Conservation (phyloP, 192 early-diverging fungal genomes). For the Mortierella hygrophila region DNA sequence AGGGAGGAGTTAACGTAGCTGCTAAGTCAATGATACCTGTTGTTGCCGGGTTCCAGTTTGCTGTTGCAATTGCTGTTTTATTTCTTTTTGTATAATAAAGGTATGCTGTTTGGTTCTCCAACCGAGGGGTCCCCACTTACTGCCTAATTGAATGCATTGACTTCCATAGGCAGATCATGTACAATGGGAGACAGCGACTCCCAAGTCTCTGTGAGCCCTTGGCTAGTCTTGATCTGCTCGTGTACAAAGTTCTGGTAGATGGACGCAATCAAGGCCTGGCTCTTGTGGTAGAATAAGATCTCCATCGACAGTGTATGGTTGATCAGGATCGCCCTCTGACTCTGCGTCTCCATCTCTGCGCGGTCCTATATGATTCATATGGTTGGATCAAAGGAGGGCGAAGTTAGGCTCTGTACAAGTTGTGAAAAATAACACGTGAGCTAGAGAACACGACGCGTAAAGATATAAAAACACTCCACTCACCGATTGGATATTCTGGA, state of each 20-base stretch:
- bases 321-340: slow-evolving; percentile 58
- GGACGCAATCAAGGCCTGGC: slow-evolving; percentile 62
- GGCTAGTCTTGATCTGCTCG: slow-evolving; percentile 64
- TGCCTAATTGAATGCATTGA: slow-evolving; percentile 45
- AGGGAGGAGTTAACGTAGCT: no score
- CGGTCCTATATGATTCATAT: slow-evolving; percentile 55
- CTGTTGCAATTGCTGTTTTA: neutral
- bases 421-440: neutral
- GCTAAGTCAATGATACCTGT: no score
- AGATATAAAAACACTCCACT: neutral
- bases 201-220: slow-evolving; percentile 63
- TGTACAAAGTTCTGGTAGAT: slow-evolving; percentile 72
- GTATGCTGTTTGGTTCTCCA: neutral
- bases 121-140: neutral
- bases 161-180: slow-evolving; percentile 64
- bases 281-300: slow-evolving; percentile 69
- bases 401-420: no score
- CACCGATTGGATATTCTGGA: slow-evolving; percentile 12
- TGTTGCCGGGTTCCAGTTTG: no score
- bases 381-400: neutral
- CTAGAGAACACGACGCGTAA: neutral
- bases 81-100: neutral
- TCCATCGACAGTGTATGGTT: slow-evolving; percentile 68
- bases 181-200: slow-evolving; percentile 56
- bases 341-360: slow-evolving; percentile 60